Evolutionary conservation across 2,329 filamentous ascomycete species (phyloP), one percentile per base, ranked within the genome.

Genomic region (Didymella exigua): DNA sequence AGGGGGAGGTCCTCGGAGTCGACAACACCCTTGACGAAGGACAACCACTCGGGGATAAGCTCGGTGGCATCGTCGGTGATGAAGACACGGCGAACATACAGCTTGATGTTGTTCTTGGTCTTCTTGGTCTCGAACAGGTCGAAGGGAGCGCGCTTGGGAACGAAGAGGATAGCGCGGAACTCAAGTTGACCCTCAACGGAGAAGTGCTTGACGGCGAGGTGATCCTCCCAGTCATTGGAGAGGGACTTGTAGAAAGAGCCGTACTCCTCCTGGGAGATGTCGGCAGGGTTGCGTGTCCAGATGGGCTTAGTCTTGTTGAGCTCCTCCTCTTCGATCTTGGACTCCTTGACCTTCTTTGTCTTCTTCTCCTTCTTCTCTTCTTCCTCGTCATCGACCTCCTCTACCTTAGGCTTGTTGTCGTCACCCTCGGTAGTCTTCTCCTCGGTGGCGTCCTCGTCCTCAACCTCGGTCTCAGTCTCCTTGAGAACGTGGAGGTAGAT

Each of bases 81-180:
- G 90, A 99, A 99, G 81, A 99, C 95, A 79, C 95, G 95, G 79
- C 95, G 93, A 76, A 99, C 95, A 83, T 99, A 99, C 73, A 99
- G 89, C 89, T 99, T 99, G 88, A 99, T 98, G 90, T 99, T 99
- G 90, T 98, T 99, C 92, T 99, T 99, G 77, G 93, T 97, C 90
- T 97, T 96, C 91, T 99, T 99, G 78, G 93, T 97, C 90, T 99
- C 95, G 79, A 99, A 99, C 62, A 99, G 90, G 77, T 99, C 95
- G 80, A 99, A 99, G 73, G 95, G 95, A 80, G 95, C 95, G 75
- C 95, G 93, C 91, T 99, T 98, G 78, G 95, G 95, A 51, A 99
- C 93, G 85, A 96, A 99, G 78, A 99, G 92, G 81, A 99, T 96
- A 68, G 95, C 95, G 67, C 93, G 93, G 92, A 99, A 99, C 84